phyloP scores from a whole-genome alignment of 2,329 filamentous ascomycete genomes.

The Trichoderma polysporum region DNA sequence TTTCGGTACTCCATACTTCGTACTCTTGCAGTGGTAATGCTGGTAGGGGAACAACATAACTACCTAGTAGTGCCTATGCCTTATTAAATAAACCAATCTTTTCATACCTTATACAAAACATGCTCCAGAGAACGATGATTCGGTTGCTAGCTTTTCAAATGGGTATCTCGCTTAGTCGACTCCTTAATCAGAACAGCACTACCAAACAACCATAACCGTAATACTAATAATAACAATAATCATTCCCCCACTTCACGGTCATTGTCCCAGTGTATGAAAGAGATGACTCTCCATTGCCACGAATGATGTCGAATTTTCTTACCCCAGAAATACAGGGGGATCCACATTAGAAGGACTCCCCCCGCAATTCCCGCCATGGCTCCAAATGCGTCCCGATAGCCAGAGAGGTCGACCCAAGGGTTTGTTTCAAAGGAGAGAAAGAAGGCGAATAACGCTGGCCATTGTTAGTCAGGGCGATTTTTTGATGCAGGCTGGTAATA shows the following conservation, averaged over 20 bases:
- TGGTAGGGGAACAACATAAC: background rate
- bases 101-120: background rate
- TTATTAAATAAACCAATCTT: too few relatives aligned
- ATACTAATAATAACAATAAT: background rate
- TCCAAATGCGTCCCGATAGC: slow-evolving; percentile 53
- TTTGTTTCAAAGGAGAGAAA: slow-evolving; percentile 61
- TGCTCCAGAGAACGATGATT: background rate
- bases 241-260: slow-evolving; percentile 58
- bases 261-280: slow-evolving; percentile 48
- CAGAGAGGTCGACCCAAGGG: slow-evolving; percentile 51
- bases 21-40: background rate
- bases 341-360: slow-evolving; percentile 46
- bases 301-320: slow-evolving; percentile 47
- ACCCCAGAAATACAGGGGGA: slow-evolving; percentile 55
- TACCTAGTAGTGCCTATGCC: background rate
- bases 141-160: background rate
- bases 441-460: slow-evolving; percentile 54
- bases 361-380: slow-evolving; percentile 57
- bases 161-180: slow-evolving; percentile 13
- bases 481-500: background rate
- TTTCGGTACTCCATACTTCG: background rate
- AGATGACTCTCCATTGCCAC: slow-evolving; percentile 49
- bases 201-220: background rate
- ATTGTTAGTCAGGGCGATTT: slow-evolving; percentile 16
- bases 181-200: slow-evolving; percentile 9